phyloP scores from a whole-genome alignment of 345 rosid genomes.

The Pugionium dolabratum region DNA sequence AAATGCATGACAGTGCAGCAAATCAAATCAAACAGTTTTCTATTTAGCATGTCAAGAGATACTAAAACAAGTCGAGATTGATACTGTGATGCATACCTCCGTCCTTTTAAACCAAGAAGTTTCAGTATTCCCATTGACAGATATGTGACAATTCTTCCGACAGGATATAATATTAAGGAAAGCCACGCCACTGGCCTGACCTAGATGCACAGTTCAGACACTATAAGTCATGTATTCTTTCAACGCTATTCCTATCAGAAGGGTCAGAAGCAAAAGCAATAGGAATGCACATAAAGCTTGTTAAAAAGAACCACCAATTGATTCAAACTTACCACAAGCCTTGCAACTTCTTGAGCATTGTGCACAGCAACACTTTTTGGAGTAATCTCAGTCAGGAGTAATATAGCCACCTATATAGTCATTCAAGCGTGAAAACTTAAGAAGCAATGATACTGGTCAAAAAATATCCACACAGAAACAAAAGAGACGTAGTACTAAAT shows the following conservation, averaged over 20 bases:
- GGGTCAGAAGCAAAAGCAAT: conserved; percentile 1
- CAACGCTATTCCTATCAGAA: conserved; percentile 25
- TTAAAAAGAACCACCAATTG: conserved; percentile 9
- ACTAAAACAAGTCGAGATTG: conserved; percentile 27
- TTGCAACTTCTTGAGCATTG: conserved; percentile 91
- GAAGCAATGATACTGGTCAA: conserved; percentile 12
- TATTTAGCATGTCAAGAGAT: conserved; percentile 8
- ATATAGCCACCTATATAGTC: conserved; percentile 70
- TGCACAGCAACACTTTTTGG: conserved; percentile 99
- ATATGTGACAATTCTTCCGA: conserved; percentile 90
- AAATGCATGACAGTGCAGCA: conserved; percentile 23
- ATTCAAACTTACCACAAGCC: conserved; percentile 76
- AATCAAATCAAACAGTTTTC: not conserved
- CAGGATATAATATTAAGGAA: conserved; percentile 89
- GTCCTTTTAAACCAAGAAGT: conserved; percentile 88
- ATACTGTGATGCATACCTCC: conserved; percentile 55
- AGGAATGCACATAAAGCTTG: conserved; percentile 6
- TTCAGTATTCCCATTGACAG: conserved; percentile 98
- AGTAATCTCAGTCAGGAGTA: conserved; percentile 96
- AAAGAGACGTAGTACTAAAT: not conserved
- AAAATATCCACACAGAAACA: conserved; percentile 16
- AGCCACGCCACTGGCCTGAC: conserved; percentile 99
- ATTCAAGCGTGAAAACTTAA: conserved; percentile 17
- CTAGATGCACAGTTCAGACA: conserved; percentile 58
- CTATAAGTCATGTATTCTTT: conserved; percentile 38